phyloP scores from a whole-genome alignment of 495 filamentous ascomycete genomes.

The Aspergillus steynii region DNA sequence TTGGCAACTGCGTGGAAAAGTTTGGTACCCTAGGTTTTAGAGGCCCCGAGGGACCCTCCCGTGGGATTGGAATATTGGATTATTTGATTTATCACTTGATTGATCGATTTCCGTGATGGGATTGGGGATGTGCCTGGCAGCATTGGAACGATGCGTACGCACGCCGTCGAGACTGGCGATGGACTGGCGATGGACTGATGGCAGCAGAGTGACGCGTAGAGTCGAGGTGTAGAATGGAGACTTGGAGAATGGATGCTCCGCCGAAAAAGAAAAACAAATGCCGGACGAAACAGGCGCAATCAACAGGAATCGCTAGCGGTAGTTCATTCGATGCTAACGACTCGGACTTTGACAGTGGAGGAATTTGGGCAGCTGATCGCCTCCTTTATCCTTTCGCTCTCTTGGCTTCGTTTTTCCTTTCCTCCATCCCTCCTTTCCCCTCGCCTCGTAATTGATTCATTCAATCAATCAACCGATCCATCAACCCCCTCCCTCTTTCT shows the following conservation, averaged over 20 bases:
- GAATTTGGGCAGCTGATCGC: conserved; percentile 3
- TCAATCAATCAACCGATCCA: conserved; percentile 6
- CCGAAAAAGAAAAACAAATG: background rate
- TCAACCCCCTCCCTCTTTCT: background rate
- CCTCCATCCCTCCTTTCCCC: background rate
- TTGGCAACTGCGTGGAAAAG: conserved; percentile 2
- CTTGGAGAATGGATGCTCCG: background rate
- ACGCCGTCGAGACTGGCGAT: background rate
- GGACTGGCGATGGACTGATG: background rate
- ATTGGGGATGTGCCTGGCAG: too few species aligned
- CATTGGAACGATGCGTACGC: too few species aligned
- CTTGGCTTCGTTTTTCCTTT: conserved; percentile 5
- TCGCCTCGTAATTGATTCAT: conserved; percentile 7
- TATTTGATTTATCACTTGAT: too few species aligned
- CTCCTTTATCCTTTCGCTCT: conserved; percentile 9
- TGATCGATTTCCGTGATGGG: too few species aligned
- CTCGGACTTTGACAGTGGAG: background rate
- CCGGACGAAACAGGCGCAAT: background rate
- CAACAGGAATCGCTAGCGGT: background rate
- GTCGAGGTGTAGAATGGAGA: background rate
- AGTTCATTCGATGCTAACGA: background rate
- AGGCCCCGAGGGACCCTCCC: too few species aligned
- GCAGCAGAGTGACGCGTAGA: too few species aligned
- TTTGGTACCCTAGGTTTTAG: conserved; percentile 1
- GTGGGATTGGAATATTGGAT: background rate